These are phyloP conservation scores for Monosporascus sp. DNA, from an alignment of 2,329 filamentous ascomycete species.

Conservation along the genomic window DNA sequence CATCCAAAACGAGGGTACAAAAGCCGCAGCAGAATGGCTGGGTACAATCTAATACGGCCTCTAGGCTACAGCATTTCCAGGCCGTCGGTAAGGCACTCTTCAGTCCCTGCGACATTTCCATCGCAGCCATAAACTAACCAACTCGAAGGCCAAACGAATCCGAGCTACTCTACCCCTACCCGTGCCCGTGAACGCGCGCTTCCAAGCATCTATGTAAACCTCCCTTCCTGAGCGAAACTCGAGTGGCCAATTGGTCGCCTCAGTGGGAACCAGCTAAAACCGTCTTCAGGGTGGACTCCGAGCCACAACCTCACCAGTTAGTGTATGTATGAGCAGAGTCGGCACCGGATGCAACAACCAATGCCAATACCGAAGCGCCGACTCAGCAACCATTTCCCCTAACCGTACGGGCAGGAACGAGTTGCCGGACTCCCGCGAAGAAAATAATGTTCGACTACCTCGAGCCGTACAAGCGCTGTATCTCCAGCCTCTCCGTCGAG, in stretches of 20 bases:
- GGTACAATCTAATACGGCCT: constrained; percentile 23
- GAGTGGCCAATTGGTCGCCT: neutral
- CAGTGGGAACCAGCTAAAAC: constrained; percentile 7
- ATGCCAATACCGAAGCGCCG: neutral
- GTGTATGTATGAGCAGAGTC: constrained; percentile 12
- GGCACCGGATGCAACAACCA: neutral
- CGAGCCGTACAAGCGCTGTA: constrained; percentile 81
- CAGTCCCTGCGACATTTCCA: too few relatives aligned
- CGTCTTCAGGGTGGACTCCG: neutral
- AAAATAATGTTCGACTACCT: constrained; percentile 52
- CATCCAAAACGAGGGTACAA: constrained; percentile 6
- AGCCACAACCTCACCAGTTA: constrained; percentile 8
- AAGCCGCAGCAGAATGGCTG: constrained; percentile 23
- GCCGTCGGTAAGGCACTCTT: constrained; percentile 20
- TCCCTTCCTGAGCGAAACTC: neutral
- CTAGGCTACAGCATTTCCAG: constrained; percentile 22
- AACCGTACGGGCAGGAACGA: constrained; percentile 18
- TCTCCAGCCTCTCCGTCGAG: constrained; percentile 73
- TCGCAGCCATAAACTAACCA: constrained; percentile 8
- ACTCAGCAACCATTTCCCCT: constrained; percentile 5
- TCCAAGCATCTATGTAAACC: constrained; percentile 22
- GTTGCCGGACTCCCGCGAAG: constrained; percentile 16
- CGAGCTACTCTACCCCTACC: constrained; percentile 20
- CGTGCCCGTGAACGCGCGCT: constrained; percentile 16
- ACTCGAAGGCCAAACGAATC: constrained; percentile 17